Evolutionary conservation across 495 filamentous ascomycete species (phyloP), one percentile per base, ranked within the genome.

Genomic region (Platismatia glauca): DNA sequence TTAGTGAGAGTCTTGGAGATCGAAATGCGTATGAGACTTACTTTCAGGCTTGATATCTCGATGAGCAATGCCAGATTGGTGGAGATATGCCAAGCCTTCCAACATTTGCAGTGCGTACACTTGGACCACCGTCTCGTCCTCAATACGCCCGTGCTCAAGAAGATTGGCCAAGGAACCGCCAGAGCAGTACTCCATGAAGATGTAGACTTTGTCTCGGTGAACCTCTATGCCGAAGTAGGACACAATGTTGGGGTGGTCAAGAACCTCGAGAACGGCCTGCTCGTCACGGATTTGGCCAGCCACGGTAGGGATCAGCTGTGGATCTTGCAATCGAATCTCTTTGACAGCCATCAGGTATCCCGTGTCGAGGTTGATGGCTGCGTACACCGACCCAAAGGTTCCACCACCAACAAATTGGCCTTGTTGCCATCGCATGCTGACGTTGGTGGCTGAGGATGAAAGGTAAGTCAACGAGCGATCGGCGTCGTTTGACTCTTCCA

Each of bases 171-270:
- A 77, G 7, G 93, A 96, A 22, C 94, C 94, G 37, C 95, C 93
- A 4, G 89, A 92, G 69, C 94, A 98, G 73, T 95, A 97, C 73
- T 98, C 94, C 94, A 98, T 98, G 75, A 98, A 98, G 67, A 98
- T 95, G 75, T 97, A 98, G 8, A 97, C 95, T 69, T 96, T 96
- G 78, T 98, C 94, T 44, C 94, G 84, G 73, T 97, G 94, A 4
- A 97, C 94, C 72, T 98, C 94, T 69, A 98, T 97, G 56, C 94
- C 94, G 69, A 93, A 92, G 74, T 98, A 98, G 9, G 90, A 91
- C 8, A 98, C 94, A 52, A 98, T 92, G 70, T 98, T 97, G 11
- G 95, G 95, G 70, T 97, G 94, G 70, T 97, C 91, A 31, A 98
- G 80, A 0, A 96, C 86, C 74, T 97, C 92, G 18, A 98, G 79